Base-by-base conservation (phyloP, 2,329 filamentous ascomycete genomes). In the Arachnomyces sp. region DNA sequence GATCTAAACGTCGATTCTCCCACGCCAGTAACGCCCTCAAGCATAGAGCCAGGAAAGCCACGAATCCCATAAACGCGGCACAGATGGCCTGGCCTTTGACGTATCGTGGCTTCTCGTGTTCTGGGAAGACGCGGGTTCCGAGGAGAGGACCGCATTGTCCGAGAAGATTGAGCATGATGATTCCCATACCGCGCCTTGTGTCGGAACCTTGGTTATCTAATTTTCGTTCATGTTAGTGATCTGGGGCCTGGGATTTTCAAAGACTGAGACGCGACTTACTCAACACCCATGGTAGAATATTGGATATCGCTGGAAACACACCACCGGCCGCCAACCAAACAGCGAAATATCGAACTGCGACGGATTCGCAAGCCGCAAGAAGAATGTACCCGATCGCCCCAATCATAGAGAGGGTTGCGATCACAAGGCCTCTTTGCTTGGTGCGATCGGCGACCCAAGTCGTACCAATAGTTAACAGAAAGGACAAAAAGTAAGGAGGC, bases 281-380 rank as follows among this genome's bases (percentile, higher is more conserved):
- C 2, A 81, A 59, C 1, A 82, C 80, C 58, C 82, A 83, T 0
- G 82, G 81, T 28, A 87, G 72, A 7, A 82, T 80, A 46, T 84
- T 83, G 3, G 77, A 76, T 28, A 86, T 78, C 50, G 73, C 75
- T 0, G 81, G 77, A 34, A 86, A 81, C 16, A 86, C 73, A 8
- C 79, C 78, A 2, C 67, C 70, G 0, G 77, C 73, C 4, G 77
- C 76, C 11, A 74, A 51, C 54, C 73, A 74, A 1, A 72, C 66
- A 3, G 68, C 71, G 31, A 68, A 62, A 50, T 77, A 77, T n/a
- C 70, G 62, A 3, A 66, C 63, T 2, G 61, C 67, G 2, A 70
- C 65, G 2, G 52, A 75, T 13, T 64, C 65, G 18, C 73, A 72
- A 1, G 74, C 69, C 1, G 79, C 79, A 2, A 84, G 72, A 17